Evolutionary conservation across 345 rosid genomes (phyloP), one percentile per base, ranked within the genome.

Genomic region (Lagerstroemia speciosa): DNA sequence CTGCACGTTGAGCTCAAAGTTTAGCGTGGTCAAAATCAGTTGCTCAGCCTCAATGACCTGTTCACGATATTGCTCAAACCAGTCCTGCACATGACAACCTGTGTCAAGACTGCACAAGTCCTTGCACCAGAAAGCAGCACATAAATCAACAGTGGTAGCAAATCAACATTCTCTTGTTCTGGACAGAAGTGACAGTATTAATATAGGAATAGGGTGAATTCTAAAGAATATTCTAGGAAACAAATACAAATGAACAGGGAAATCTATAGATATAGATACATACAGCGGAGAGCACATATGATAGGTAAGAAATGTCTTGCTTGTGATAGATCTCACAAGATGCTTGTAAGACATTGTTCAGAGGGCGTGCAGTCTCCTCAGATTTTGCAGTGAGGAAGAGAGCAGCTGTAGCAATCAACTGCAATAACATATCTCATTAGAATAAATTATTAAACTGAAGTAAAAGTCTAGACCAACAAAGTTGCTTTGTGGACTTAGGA

Each of bases 21-120:
- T 87, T 50, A 89, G 82, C 30, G 96, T 84, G 0, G 90, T 80
- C 82, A 89, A 66, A 67, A 89, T 82, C 85, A 87, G 83, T 77
- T 85, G 92, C 85, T 89, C 96, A 29, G 96, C 92, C 74, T 87
- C 90, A 1, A 32, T 73, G 68, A 85, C 86, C 57, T 85, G 85
- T 58, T 87, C 90, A 67, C 89, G 86, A 70, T 87, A 89, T 73
- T 79, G 86, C 75, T 89, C 96, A 79, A 87, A 87, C 96, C 96
- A 89, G 68, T 85, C 92, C 96, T 89, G 85, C 69, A 61, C 34
- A 71, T 15, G 34, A 58, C 0, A 58, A 58, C 34, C 63, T 14
- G 4, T 10, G 63, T 58, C 63, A 58, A 20, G 19, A 58, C 63
- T 30, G 5, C 33, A 58, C 16, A 14, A 11, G 11, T 10, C 16